Conservation (phyloP, 371 early-diverging fungal genomes). For the Apophysomyces variabilis region DNA sequence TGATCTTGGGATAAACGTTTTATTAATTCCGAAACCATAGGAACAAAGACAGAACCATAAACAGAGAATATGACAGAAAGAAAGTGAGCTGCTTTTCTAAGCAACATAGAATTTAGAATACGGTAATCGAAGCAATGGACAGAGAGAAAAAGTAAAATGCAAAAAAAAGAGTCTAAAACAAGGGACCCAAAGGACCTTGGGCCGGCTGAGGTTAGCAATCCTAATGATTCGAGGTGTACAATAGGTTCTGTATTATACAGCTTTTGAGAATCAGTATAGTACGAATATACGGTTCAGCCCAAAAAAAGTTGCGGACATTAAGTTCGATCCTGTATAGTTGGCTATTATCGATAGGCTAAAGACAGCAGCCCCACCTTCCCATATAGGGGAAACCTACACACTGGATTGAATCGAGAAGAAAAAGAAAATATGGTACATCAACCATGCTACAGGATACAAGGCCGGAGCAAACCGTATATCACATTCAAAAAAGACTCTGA, state of each 20-base stretch:
- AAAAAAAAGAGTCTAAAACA: slow-evolving; percentile 11
- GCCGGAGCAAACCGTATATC: too few species aligned
- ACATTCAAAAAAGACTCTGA: too few species aligned
- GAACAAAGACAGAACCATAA: not conserved
- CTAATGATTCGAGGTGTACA: slow-evolving; percentile 8
- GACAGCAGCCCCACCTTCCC: slow-evolving; percentile 5
- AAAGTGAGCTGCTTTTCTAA: not conserved
- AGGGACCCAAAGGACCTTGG: slow-evolving; percentile 12
- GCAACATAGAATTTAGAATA: not conserved
- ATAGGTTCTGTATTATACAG: slow-evolving; percentile 11
- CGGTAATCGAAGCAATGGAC: not conserved
- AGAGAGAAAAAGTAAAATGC: not conserved
- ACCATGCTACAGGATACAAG: not conserved
- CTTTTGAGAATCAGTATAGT: slow-evolving; percentile 10
- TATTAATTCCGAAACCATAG: not conserved
- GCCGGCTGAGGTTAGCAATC: slow-evolving; percentile 7
- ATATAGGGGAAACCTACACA: slow-evolving; percentile 1
- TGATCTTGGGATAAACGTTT: not conserved
- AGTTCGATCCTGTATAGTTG: not conserved
- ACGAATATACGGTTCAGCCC: slow-evolving; percentile 3
- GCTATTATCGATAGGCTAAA: not conserved
- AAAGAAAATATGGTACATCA: not conserved
- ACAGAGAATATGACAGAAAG: too few species aligned
- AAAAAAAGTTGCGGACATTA: slow-evolving; percentile 4
- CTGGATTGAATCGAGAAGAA: not conserved